phyloP scores from a whole-genome alignment of 192 early-diverging fungal species.

The Entomortierella chlamydospora region DNA sequence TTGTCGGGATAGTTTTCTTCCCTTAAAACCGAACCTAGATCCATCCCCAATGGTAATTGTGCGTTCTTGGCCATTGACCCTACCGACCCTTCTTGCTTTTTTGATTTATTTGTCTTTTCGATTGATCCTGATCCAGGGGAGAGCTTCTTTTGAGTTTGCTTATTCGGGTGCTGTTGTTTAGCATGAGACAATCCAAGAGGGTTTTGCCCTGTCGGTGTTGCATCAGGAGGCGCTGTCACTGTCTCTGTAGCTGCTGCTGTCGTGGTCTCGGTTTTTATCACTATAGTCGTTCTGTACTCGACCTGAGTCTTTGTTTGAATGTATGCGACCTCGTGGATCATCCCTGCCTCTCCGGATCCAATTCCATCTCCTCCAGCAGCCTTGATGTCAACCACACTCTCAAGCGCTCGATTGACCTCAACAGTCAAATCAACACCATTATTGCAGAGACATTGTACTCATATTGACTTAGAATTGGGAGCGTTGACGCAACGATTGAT shows the following conservation, averaged over 20 bases:
- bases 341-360: constrained; percentile 15
- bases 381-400: constrained; percentile 30
- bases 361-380: constrained; percentile 24
- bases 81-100: neutral
- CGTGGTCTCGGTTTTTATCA: neutral
- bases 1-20: neutral
- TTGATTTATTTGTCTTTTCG: neutral
- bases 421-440: constrained; percentile 42
- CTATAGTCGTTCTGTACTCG: neutral
- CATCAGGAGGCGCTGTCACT: neutral
- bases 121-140: neutral
- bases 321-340: constrained; percentile 15
- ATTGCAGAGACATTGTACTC: constrained; percentile 38
- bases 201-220: neutral
- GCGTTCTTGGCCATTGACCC: neutral
- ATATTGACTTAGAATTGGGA: constrained; percentile 10
- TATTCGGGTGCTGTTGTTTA: neutral
- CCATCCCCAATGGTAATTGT: neutral
- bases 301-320: neutral
- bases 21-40: neutral
- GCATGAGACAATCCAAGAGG: neutral
- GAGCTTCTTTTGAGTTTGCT: too few species aligned
- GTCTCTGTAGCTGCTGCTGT: neutral
- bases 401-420: constrained; percentile 30
- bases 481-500: constrained; percentile 33